These are phyloP conservation scores for Tuber melanosporum DNA, from an alignment of 495 filamentous ascomycete genomes.

Conservation along the genomic window DNA sequence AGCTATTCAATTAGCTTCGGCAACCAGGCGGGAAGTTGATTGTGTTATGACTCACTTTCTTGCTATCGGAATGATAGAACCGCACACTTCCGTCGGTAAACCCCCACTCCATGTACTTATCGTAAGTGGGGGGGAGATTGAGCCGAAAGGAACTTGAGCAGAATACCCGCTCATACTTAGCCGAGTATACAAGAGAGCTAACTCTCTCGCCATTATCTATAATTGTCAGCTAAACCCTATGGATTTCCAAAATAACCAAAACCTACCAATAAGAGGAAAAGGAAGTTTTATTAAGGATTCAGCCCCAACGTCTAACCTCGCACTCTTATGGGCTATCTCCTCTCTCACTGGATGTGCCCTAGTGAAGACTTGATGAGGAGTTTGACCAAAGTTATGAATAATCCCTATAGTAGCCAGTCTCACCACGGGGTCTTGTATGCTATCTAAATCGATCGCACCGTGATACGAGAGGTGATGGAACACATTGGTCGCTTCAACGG, in stretches of 20 bases:
- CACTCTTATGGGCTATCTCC: conserved; percentile 48
- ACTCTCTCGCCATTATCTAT: conserved; percentile 73
- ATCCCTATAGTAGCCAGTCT: conserved; percentile 81
- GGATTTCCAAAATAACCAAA: not conserved
- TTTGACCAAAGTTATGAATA: conserved; percentile 98
- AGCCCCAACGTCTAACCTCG: conserved; percentile 67
- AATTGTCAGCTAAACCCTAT: conserved; percentile 25
- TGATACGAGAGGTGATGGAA: conserved; percentile 94
- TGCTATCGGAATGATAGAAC: conserved; percentile 74
- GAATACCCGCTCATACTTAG: conserved; percentile 74
- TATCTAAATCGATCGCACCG: conserved; percentile 85
- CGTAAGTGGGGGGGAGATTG: conserved; percentile 78
- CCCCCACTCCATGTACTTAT: conserved; percentile 93
- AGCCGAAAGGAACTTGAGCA: conserved; percentile 75
- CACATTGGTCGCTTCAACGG: conserved; percentile 84
- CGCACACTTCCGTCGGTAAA: conserved; percentile 88
- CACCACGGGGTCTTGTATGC: conserved; percentile 80
- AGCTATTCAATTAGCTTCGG: conserved; percentile 39
- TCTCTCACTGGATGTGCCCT: conserved; percentile 70
- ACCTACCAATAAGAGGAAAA: conserved; percentile 43
- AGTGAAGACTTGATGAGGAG: conserved; percentile 87
- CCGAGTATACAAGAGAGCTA: conserved; percentile 66
- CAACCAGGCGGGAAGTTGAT: not conserved
- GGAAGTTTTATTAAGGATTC: conserved; percentile 73
- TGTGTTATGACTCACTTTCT: conserved; percentile 48